Base-by-base conservation (phyloP, 192 early-diverging fungal species). In the Hyaloraphidium curvatum region DNA sequence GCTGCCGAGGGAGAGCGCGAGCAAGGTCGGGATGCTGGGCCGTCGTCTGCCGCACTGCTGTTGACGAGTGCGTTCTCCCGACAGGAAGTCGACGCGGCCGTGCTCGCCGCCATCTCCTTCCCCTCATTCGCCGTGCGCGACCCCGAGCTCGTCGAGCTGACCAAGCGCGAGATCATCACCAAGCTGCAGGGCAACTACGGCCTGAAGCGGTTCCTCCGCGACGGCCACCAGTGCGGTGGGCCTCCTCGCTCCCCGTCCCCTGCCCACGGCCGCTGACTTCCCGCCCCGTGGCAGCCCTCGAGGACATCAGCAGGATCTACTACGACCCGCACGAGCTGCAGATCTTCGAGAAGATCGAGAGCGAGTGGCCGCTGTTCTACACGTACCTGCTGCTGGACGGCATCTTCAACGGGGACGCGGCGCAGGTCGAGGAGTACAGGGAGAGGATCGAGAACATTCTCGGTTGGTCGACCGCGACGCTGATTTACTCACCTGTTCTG, bases 151-250 rank as follows among this genome's bases (percentile, higher is more conserved):
- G 68, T 82, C 23, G 61, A 77, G 33, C 57, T 65, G 2, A 87
- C 84, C 11, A 62, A 80, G 7, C 66, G 74, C 5, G 83, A 87
- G 29, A 86, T 86, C 59, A 67, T 83, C 16, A 77, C 75, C 57
- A 90, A 90, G 62, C 67, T 90, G 23, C 80, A 77, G 2, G 87
- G 87, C 31, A 67, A 67, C 35, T 86, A 86, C 57, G 87, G 87
- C 0, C 84, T 78, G 59, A 86, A 86, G 55, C 75, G 87, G 2
- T 90, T 90, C 57, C 60, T 90, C 48, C 69, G 83, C 50, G 87
- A 90, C 62, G 87, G 87, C 0, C 87, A 90, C 68, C 87, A 90
- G 57, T 79, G 79, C 13, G n/a, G n/a, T n/a, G n/a, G n/a, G n/a
- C n/a, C n/a, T n/a, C n/a, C n/a, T n/a, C n/a, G n/a, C n/a, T n/a